A percentile compares a stretch with the other conserved stretches of the same genome.
phyloP scores from a whole-genome alignment of 306 rosid genomes.

The Quercus rubra region DNA sequence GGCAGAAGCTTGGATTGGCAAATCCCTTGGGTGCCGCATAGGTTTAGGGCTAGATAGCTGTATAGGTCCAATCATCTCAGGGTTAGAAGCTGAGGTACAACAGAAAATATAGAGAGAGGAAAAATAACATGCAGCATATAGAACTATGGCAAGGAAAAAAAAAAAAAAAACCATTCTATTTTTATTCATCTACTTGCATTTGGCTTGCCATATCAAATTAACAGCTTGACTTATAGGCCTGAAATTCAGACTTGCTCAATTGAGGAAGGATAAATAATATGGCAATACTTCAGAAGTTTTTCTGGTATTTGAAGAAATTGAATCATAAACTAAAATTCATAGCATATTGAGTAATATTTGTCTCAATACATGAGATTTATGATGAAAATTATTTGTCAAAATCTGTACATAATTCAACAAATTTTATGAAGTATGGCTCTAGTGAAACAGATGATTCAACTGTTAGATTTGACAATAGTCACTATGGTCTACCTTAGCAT shows the following conservation, averaged over 20 bases:
- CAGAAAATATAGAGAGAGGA: not conserved
- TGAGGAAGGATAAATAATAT: too few relatives aligned
- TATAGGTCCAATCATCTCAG: not conserved
- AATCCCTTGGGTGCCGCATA: not conserved
- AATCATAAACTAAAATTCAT: not conserved
- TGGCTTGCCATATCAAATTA: not conserved
- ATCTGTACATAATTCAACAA: not conserved
- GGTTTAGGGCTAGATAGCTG: not conserved
- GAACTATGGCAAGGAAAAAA: not conserved
- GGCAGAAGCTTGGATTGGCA: not conserved
- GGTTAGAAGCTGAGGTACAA: not conserved
- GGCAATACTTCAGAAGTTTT: too few relatives aligned
- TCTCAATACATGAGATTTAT: not conserved
- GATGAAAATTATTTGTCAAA: not conserved
- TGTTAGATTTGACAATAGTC: not conserved
- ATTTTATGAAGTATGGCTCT: not conserved
- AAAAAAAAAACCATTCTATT: not conserved
- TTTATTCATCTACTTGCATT: not conserved
- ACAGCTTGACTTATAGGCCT: not conserved
- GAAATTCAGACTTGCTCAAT: not conserved
- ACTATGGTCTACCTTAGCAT: not conserved
- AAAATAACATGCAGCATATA: not conserved
- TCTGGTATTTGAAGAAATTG: too few relatives aligned
- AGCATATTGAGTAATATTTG: not conserved
- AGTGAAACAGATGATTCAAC: not conserved